phyloP scores from a whole-genome alignment of 495 filamentous ascomycete genomes.

The Daldinia concentrica region DNA sequence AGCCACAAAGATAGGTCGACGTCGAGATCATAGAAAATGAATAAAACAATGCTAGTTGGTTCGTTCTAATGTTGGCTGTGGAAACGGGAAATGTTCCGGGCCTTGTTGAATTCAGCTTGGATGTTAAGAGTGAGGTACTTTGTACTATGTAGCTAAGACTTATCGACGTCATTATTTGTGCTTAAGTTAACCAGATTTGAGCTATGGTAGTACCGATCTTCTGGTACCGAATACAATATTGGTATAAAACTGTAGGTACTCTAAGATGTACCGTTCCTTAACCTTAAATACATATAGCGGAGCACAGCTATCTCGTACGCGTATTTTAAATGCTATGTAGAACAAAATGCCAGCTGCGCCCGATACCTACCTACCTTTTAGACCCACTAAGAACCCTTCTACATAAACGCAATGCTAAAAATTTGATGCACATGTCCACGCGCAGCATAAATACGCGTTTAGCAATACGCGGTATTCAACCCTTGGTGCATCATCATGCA shows the following conservation, averaged over 20 bases:
- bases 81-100: neutral
- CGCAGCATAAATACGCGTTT: constrained; percentile 6
- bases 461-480: neutral
- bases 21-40: neutral
- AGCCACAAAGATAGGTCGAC: constrained; percentile 2
- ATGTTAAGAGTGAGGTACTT: neutral
- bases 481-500: neutral
- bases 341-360: neutral
- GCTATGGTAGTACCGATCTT: neutral
- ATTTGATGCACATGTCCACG: constrained; percentile 2
- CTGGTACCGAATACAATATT: constrained; percentile 10
- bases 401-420: neutral
- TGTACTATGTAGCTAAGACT: neutral
- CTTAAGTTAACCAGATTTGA: neutral
- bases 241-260: neutral
- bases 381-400: constrained; percentile 2
- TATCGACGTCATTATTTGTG: constrained; percentile 12
- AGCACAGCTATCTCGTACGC: neutral
- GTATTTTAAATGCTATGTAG: neutral
- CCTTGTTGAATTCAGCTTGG: constrained; percentile 13
- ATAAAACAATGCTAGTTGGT: neutral
- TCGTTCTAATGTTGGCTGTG: neutral
- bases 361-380: neutral
- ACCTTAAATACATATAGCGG: neutral
- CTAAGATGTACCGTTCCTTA: neutral